Evolutionary conservation across 2,329 filamentous ascomycete species (phyloP).

Genomic region (Bipolaris victoriae): DNA sequence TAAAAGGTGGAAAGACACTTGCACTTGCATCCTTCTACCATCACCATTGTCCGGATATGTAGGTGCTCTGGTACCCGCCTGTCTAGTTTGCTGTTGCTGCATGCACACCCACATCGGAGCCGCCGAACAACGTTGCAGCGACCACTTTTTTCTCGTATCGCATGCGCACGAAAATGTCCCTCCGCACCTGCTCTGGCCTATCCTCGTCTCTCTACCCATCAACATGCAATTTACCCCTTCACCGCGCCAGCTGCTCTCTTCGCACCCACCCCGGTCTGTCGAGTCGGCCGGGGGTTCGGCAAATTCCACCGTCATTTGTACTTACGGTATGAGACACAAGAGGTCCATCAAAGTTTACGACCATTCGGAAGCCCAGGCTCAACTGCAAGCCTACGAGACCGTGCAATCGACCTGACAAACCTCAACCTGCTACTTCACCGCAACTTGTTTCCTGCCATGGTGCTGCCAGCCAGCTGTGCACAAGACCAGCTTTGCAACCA

Average conservation of each 20-base stretch:
- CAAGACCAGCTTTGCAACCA: neutral
- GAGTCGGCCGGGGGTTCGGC: neutral
- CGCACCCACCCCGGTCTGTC: neutral
- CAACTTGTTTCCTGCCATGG: neutral
- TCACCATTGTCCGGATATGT: too few relatives aligned
- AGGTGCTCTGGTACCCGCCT: too few relatives aligned
- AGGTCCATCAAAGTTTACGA: neutral
- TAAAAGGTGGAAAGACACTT: too few relatives aligned
- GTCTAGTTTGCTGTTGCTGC: too few relatives aligned
- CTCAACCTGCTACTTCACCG: neutral
- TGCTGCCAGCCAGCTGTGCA: neutral
- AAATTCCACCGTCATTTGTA: neutral
- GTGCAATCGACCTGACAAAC: neutral
- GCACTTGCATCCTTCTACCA: too few relatives aligned
- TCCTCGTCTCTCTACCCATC: neutral
- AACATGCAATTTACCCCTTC: neutral
- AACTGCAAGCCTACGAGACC: neutral
- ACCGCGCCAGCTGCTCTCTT: neutral
- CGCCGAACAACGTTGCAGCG: neutral
- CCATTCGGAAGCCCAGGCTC: neutral
- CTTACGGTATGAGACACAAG: neutral
- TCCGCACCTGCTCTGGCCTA: neutral
- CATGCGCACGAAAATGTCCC: neutral
- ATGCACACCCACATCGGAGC: neutral
- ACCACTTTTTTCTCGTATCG: constrained; percentile 4